Base-by-base conservation (phyloP, 371 early-diverging fungal species). In the Mortierella polycephala region DNA sequence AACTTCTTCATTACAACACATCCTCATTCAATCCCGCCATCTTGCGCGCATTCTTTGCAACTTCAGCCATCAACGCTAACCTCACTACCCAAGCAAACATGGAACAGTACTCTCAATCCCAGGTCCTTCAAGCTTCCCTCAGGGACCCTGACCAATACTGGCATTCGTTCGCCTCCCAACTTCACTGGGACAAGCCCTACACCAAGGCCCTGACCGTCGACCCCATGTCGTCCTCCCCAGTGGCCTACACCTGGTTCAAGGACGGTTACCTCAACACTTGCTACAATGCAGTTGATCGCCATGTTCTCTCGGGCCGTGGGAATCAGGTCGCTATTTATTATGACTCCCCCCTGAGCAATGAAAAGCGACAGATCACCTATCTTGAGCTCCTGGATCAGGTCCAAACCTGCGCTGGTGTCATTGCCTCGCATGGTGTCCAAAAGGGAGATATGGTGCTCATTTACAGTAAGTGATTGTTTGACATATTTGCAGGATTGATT, bases 271-370 rank as follows among this genome's bases (percentile, higher is more conserved):
- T 99, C 59, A 99, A 99, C 84, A 94, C 95, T 4, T 92, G 95
- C 76, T 95, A 93, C 84, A 99, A 98, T 77, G 93, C 94, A 64
- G 84, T 99, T 16, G 99, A 98, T 82, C 92, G 98, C 21, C 96
- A 97, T 77, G 91, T 92, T 20, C 53, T 63, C 9, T 62, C 71
- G 0, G 85, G 86, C 14, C 83, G 82, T 39, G 80, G 87, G 5
- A 54, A 68, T 13, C 77, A 76, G 46, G 64, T 69, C 10, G 98
- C 96, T 45, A 82, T 98, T 46, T 92, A 95, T 41, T 95, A 91
- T 74, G 92, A 95, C 58, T 90, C 91, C n/a, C 93, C 87, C 71
- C 89, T 87, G 64, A 90, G 87, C 42, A 83, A 75, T 30, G 75
- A 85, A 41, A 85, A 87, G 30, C 62, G 70, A 6, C 82, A 66